Conservation (phyloP, 805 yeast genomes). For the Wickerhamiella siamensis region DNA sequence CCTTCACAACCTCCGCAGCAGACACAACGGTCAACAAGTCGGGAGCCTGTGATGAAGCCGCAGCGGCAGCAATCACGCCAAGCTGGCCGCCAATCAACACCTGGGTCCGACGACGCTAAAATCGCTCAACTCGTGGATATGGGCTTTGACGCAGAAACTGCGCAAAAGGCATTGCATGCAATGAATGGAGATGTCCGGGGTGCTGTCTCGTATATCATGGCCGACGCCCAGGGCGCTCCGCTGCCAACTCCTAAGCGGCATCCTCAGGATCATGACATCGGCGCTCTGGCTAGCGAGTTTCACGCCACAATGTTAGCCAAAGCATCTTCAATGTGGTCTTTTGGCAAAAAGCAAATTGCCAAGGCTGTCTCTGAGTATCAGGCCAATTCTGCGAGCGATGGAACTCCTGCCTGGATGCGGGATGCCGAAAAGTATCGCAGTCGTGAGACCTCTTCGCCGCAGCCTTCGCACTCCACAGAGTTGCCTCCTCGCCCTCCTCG, state of each 20-base stretch:
- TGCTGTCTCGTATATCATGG: conserved; percentile 57
- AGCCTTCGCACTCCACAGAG: too few relatives aligned
- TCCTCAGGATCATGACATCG: conserved; percentile 23
- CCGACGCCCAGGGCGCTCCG: conserved; percentile 35
- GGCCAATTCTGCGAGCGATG: conserved; percentile 23
- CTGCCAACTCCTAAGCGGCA: conserved; percentile 17
- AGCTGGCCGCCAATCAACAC: conserved; percentile 32
- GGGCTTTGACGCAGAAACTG: conserved; percentile 55
- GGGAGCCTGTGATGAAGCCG: background rate
- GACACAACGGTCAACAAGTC: conserved; percentile 5
- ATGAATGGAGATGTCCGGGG: conserved; percentile 44
- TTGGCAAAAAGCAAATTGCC: conserved; percentile 46
- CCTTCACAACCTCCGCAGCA: conserved; percentile 5
- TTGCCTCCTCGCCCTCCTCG: too few relatives aligned
- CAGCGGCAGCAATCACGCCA: conserved; percentile 29
- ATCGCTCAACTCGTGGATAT: conserved; percentile 58
- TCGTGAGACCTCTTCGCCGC: background rate
- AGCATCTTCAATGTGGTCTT: conserved; percentile 44
- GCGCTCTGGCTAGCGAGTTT: conserved; percentile 35
- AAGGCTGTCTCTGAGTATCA: conserved; percentile 50
- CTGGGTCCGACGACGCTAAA: background rate
- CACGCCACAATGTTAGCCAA: conserved; percentile 42
- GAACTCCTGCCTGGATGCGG: conserved; percentile 64
- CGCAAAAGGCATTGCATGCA: conserved; percentile 42
- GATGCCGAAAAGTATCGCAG: conserved; percentile 29